Evolutionary conservation across 176 grass and related monocot genomes (phyloP).

Genomic region (Urochloa ruziziensis): DNA sequence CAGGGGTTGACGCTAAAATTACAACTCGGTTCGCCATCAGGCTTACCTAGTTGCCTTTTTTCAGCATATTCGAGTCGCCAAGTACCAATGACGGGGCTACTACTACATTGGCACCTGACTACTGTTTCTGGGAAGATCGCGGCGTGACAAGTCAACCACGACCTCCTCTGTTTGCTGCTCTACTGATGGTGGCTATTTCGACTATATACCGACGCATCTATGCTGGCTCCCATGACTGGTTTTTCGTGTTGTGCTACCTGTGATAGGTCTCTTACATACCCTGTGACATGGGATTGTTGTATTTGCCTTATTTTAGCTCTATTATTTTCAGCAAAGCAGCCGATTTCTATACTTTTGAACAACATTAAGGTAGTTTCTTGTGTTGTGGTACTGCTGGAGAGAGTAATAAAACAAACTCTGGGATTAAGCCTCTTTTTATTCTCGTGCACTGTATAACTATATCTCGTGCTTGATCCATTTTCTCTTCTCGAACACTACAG

Average conservation of each 20-base stretch:
- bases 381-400: constrained; percentile 5
- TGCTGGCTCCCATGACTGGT: no score
- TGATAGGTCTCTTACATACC: constrained; percentile 24
- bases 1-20: no score
- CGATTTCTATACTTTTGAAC: constrained; percentile 30
- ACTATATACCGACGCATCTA: no score
- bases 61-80: no score
- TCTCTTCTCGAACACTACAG: not conserved
- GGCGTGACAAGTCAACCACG: no score
- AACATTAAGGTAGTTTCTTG: constrained; percentile 22
- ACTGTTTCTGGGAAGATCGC: no score
- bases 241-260: constrained; percentile 5
- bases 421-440: not conserved
- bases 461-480: not conserved
- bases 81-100: no score
- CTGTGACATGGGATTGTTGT: constrained; percentile 30
- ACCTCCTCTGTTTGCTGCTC: no score
- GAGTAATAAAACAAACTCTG: constrained; percentile 45
- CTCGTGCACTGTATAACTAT: not conserved
- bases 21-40: no score
- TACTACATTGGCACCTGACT: no score
- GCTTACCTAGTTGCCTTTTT: no score
- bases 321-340: not conserved
- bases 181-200: no score
- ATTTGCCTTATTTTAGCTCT: not conserved